Evolutionary conservation across 768 basidiomycete genomes (phyloP).

Genomic region (Lyophyllum decastes): DNA sequence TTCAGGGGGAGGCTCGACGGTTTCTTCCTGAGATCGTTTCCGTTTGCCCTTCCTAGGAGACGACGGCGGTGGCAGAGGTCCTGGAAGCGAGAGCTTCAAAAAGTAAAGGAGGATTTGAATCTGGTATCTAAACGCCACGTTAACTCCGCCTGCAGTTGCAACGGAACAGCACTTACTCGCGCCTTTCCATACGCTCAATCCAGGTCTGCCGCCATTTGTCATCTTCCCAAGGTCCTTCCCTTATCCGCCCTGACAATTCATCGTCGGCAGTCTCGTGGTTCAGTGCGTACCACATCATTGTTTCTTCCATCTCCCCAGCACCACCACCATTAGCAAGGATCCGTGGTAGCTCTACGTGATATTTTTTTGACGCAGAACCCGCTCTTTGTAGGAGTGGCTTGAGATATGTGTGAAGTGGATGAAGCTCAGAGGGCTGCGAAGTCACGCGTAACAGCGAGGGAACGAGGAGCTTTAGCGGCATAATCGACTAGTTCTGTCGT

Average conservation of each 20-base stretch:
- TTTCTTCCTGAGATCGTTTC: constrained; percentile 27
- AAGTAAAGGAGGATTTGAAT: constrained; percentile 76
- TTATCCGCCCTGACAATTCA: constrained; percentile 26
- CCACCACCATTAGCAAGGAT: constrained; percentile 62
- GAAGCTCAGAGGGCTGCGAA: constrained; percentile 33
- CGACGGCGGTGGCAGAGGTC: constrained; percentile 33
- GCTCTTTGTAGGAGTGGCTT: constrained; percentile 66
- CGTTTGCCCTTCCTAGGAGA: constrained; percentile 32
- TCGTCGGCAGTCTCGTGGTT: constrained; percentile 55
- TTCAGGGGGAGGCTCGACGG: constrained; percentile 30
- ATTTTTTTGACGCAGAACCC: constrained; percentile 56
- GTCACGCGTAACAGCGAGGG: constrained; percentile 57
- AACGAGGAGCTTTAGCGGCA: constrained; percentile 62
- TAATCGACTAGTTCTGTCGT: constrained; percentile 54
- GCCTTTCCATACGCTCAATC: constrained; percentile 66
- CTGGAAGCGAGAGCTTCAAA: constrained; percentile 64
- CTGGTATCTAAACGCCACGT: constrained; percentile 50
- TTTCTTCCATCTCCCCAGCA: constrained; percentile 65
- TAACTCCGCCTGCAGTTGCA: neutral
- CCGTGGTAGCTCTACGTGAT: constrained; percentile 60
- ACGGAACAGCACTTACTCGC: constrained; percentile 48
- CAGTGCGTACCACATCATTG: constrained; percentile 76
- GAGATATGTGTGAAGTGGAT: constrained; percentile 60
- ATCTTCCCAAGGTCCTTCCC: constrained; percentile 45
- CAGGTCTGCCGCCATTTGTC: constrained; percentile 56